Conservation (phyloP, 164 flowering plant species). For the Stephania cephalantha region DNA sequence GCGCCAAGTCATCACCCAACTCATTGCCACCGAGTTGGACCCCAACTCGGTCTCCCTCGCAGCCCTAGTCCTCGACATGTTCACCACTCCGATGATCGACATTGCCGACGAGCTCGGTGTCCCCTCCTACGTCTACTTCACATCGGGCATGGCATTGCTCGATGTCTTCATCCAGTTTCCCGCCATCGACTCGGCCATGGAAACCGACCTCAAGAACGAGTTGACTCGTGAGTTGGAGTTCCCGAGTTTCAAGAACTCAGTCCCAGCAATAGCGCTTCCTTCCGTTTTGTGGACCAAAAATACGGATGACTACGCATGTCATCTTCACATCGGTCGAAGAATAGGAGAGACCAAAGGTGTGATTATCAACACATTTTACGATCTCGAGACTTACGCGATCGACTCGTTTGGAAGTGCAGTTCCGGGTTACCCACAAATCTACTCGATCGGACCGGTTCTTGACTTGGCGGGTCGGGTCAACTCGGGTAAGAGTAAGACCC, state of each 20-base stretch:
- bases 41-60: too few relatives aligned
- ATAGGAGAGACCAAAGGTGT: constrained; percentile 26
- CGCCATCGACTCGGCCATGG: too few relatives aligned
- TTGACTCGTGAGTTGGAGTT: constrained; percentile 1
- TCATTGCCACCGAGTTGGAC: too few relatives aligned
- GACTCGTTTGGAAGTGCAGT: neutral
- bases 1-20: too few relatives aligned
- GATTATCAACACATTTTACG: constrained; percentile 22
- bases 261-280: constrained; percentile 14
- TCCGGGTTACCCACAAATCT: constrained; percentile 16
- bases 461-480: neutral
- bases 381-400: constrained; percentile 13
- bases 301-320: neutral
- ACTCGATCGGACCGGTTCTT: constrained; percentile 28
- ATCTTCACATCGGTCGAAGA: neutral
- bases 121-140: constrained; percentile 31
- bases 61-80: too few relatives aligned
- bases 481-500: neutral
- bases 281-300: neutral
- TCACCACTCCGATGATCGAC: neutral
- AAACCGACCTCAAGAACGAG: too few relatives aligned
- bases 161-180: too few relatives aligned
- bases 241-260: constrained; percentile 17
- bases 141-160: neutral
- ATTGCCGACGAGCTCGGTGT: too few relatives aligned